A percentile compares a stretch with the other conserved stretches of the same genome.
phyloP scores from a whole-genome alignment of 768 basidiomycete species.

The Ramaria rubella region DNA sequence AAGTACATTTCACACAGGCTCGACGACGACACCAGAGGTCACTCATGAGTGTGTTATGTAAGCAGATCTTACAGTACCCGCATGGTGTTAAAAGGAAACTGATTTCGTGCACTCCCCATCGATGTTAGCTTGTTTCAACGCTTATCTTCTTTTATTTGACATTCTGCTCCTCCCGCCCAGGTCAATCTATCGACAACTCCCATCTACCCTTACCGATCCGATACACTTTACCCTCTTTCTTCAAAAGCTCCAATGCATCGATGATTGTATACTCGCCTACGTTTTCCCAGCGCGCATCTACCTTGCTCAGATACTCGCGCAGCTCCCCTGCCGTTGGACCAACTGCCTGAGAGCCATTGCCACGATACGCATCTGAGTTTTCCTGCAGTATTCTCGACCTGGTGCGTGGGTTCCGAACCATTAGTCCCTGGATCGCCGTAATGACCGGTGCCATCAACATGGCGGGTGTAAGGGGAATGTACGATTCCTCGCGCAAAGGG shows the following conservation, averaged over 20 bases:
- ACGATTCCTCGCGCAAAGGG: constrained; percentile 53
- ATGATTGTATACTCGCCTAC: constrained; percentile 59
- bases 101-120: no score
- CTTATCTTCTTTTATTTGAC: no score
- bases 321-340: constrained; percentile 42
- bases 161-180: no score
- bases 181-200: no score
- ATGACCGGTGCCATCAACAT: constrained; percentile 45
- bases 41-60: no score
- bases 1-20: no score
- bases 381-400: constrained; percentile 4
- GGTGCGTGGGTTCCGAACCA: constrained; percentile 9
- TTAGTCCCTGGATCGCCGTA: constrained; percentile 35
- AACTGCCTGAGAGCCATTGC: constrained; percentile 14
- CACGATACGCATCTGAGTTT: background rate
- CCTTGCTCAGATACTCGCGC: constrained; percentile 35
- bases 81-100: no score
- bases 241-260: constrained; percentile 49
- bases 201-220: constrained; percentile 29
- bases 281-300: constrained; percentile 59
- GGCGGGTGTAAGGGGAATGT: constrained; percentile 50
- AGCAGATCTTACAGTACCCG: no score
- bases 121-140: no score
- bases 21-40: no score
- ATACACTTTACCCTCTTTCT: constrained; percentile 28